Conservation (phyloP, 1,284 basidiomycete species). For the Apiotrichum veenhuisii region DNA sequence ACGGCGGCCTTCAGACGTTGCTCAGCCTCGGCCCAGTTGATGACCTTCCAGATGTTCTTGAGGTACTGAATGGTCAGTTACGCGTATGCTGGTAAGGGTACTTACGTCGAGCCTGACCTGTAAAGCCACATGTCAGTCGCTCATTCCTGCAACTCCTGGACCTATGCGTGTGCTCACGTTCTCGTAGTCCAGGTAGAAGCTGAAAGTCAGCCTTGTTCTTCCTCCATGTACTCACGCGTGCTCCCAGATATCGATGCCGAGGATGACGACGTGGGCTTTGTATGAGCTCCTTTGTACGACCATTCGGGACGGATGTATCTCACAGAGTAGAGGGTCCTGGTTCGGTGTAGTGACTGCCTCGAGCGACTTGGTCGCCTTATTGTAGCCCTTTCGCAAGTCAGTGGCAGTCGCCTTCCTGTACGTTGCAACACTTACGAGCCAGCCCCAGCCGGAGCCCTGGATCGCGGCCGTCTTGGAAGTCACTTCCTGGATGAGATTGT, state of each 20-base stretch:
- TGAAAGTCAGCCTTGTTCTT: conserved; percentile 22
- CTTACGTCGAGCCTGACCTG: conserved; percentile 61
- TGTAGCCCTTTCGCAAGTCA: conserved; percentile 60
- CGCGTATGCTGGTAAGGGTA: too few species aligned
- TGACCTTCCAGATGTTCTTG: conserved; percentile 84
- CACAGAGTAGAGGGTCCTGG: conserved; percentile 84
- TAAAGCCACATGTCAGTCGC: too few species aligned
- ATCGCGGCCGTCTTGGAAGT: conserved; percentile 87
- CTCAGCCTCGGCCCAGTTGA: conserved; percentile 89
- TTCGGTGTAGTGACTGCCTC: conserved; percentile 89
- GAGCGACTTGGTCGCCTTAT: conserved; percentile 66
- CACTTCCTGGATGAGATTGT: conserved; percentile 68
- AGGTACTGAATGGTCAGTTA: conserved; percentile 56
- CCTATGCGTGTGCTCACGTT: conserved; percentile 56
- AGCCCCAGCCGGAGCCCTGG: conserved; percentile 98
- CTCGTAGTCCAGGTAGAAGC: conserved; percentile 81
- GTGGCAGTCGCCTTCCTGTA: background rate
- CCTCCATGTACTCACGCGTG: conserved; percentile 34
- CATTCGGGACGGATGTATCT: conserved; percentile 12
- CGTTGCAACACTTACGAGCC: conserved; percentile 64
- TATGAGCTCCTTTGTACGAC: background rate
- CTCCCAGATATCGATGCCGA: conserved; percentile 94
- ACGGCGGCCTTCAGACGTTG: conserved; percentile 61
- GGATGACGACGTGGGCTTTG: conserved; percentile 77
- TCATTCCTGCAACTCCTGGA: background rate